Evolutionary conservation across 495 filamentous ascomycete species (phyloP), one percentile per base, ranked within the genome.

Genomic region (Jackrogersella minutella): DNA sequence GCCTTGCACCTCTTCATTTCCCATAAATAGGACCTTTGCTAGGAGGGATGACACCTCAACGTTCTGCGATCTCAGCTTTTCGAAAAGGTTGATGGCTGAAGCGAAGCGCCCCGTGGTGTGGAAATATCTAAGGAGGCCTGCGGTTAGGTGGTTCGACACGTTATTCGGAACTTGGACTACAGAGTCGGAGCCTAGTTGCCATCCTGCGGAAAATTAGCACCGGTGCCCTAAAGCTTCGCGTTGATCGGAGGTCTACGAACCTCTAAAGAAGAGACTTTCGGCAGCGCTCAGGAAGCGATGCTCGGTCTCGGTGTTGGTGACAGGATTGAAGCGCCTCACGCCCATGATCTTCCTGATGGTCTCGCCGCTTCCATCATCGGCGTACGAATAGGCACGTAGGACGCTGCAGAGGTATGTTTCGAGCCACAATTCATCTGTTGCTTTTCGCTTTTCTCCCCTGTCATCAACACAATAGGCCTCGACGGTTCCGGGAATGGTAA

Each of bases 401-500:
- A 98, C 92, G 39, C 89, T 93, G 75, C 95, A 98, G 3, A 99
- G 86, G 71, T 98, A 98, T 17, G 96, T 98, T 72, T 99, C 95
- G 31, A 99, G 85, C 95, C 95, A 99, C 13, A 98, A 83, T 13
- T 90, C 91, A 62, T 99, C 95, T 0, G 93, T 91, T 22, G 96
- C 92, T 52, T 92, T 90, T 26, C 92, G 86, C 78, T 95, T 97
- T 70, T 97, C 93, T 54, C 95, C 96, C 59, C 93, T 87, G 78
- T 99, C 94, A 76, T 99, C 93, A 62, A 99, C 90, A 75, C 93
- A 97, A 77, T 97, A 97, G 72, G 90, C 91, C 77, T 98, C 94
- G 34, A 99, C 91, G 17, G 90, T 92, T 52, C 95, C 95, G 28
- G 95, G 95, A 68, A 98, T 97, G 58, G 92, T 93, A 24, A 97